phyloP scores from a whole-genome alignment of 768 basidiomycete genomes.

The Hygrophorus russula region DNA sequence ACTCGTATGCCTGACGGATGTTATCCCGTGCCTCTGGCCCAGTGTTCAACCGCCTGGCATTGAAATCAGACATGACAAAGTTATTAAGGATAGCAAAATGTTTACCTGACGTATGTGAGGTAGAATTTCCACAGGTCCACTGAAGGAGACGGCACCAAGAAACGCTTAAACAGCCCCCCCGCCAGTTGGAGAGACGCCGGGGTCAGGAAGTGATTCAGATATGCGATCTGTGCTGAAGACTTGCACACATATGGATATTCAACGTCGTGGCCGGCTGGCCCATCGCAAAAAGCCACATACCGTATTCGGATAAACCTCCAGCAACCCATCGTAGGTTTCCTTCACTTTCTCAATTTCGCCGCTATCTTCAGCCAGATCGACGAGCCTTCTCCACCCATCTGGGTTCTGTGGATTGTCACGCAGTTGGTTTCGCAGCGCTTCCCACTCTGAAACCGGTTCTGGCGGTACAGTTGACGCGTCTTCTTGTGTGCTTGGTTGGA shows the following conservation, averaged over 20 bases:
- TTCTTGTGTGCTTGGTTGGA: conserved; percentile 3
- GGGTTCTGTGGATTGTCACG: conserved; percentile 62
- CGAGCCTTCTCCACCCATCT: conserved; percentile 68
- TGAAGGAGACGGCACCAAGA: conserved; percentile 73
- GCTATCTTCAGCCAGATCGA: conserved; percentile 65
- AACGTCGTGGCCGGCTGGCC: not conserved
- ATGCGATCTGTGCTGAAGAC: conserved; percentile 78
- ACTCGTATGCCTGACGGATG: conserved; percentile 86
- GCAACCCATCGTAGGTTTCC: conserved; percentile 69
- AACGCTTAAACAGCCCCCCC: conserved; percentile 83
- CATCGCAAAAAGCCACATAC: conserved; percentile 39
- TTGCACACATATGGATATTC: conserved; percentile 17
- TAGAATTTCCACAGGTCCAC: conserved; percentile 93
- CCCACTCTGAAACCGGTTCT: conserved; percentile 53
- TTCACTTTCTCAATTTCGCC: conserved; percentile 75
- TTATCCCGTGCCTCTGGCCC: conserved; percentile 60
- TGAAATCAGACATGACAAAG: conserved; percentile 6
- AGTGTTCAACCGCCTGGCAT: conserved; percentile 51
- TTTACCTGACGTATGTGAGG: conserved; percentile 83
- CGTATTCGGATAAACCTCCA: conserved; percentile 84
- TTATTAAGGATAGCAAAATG: conserved; percentile 14
- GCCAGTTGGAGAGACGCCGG: conserved; percentile 61
- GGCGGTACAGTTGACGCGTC: conserved; percentile 14
- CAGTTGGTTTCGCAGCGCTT: conserved; percentile 47
- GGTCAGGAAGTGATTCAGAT: conserved; percentile 66